Evolutionary conservation across 257 asterid species (phyloP).

Genomic region (Salvia splendens): DNA sequence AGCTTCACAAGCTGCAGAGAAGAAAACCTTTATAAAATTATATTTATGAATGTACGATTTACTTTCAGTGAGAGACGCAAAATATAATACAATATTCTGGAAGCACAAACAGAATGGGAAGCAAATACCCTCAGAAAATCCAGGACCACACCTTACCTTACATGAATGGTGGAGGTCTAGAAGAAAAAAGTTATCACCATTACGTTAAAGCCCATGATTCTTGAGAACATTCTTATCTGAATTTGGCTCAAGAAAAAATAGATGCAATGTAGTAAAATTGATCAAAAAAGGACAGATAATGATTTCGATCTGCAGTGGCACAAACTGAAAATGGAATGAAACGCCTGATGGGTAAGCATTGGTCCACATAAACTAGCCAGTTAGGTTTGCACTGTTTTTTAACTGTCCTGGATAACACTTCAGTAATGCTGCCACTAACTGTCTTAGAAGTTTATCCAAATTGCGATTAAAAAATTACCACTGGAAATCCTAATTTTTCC

Average conservation of each 20-base stretch:
- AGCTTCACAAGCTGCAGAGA: slow-evolving; percentile 88
- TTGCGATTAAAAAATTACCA: too few relatives aligned
- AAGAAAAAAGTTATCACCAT: slow-evolving; percentile 5
- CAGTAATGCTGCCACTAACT: too few relatives aligned
- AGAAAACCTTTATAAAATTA: slow-evolving; percentile 1
- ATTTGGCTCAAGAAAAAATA: not conserved
- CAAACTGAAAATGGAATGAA: too few relatives aligned
- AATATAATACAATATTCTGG: slow-evolving; percentile 15
- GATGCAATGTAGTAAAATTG: not conserved
- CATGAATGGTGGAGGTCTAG: slow-evolving; percentile 6
- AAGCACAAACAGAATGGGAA: slow-evolving; percentile 8
- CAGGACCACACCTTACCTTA: not conserved
- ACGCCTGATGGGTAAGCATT: too few relatives aligned
- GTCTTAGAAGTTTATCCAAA: too few relatives aligned
- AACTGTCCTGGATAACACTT: too few relatives aligned
- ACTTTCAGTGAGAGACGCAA: not conserved
- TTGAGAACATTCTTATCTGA: not conserved
- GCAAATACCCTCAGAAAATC: slow-evolving; percentile 1
- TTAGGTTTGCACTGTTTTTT: too few relatives aligned
- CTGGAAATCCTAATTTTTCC: too few relatives aligned
- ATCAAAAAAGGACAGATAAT: not conserved
- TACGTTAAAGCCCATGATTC: not conserved
- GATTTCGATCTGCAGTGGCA: too few relatives aligned
- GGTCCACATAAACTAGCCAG: too few relatives aligned
- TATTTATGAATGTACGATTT: not conserved